These are phyloP conservation scores for Brassica napus DNA, from an alignment of 345 rosid genomes.

Conservation along the genomic window DNA sequence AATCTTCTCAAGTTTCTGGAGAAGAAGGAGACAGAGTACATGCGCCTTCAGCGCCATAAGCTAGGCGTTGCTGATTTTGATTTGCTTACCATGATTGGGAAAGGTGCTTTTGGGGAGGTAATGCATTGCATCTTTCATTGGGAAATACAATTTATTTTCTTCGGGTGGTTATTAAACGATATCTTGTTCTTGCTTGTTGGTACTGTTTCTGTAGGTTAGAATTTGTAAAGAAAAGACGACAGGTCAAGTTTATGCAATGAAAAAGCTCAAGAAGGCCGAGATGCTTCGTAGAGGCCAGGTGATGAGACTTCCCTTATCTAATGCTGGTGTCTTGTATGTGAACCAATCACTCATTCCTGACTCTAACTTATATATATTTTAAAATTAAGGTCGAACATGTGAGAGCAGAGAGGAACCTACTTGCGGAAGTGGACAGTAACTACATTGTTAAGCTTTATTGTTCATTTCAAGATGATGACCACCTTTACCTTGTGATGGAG, in stretches of 20 bases:
- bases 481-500: constrained; percentile 66
- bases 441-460: constrained; percentile 61
- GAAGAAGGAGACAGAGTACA: constrained; percentile 93
- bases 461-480: constrained; percentile 67
- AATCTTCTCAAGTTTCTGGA: constrained; percentile 87
- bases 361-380: background rate
- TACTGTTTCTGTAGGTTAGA: constrained; percentile 66
- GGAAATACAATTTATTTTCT: background rate
- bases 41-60: constrained; percentile 96
- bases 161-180: background rate
- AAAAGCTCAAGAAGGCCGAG: constrained; percentile 85
- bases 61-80: constrained; percentile 94
- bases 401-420: constrained; percentile 68
- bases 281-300: constrained; percentile 99
- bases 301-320: background rate
- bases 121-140: constrained; percentile 6
- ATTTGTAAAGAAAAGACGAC: constrained; percentile 85
- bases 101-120: constrained; percentile 92
- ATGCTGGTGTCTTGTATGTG: background rate
- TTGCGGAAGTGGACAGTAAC: constrained; percentile 65
- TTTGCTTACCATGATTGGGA: constrained; percentile 77
- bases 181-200: background rate
- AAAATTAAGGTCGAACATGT: constrained; percentile 60
- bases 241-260: constrained; percentile 94
- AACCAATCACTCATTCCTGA: constrained; percentile 2